Evolutionary conservation across 2,329 filamentous ascomycete genomes (phyloP).

Genomic region (Fusarium staphyleae): DNA sequence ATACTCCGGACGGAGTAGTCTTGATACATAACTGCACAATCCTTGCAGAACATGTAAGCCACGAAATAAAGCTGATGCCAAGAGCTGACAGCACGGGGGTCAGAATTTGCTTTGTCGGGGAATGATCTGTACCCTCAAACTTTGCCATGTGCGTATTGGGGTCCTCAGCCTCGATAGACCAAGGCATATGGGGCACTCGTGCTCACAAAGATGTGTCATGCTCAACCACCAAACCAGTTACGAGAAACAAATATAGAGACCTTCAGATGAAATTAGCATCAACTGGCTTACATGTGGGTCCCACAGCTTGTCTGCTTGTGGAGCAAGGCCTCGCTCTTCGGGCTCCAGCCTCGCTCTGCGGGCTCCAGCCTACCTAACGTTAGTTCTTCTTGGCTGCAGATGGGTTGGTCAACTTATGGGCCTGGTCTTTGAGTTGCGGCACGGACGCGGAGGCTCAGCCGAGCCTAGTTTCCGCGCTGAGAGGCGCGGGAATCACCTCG

Average conservation of each 20-base stretch:
- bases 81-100: slow-evolving; percentile 1
- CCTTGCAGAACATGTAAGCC: slow-evolving; percentile 8
- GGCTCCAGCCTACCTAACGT: too few species aligned
- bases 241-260: too few species aligned
- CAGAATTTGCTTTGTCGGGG: neutral
- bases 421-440: neutral
- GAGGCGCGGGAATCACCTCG: slow-evolving; percentile 1
- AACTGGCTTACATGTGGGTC: too few species aligned
- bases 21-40: neutral
- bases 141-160: neutral
- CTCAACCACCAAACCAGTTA: too few species aligned
- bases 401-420: too few species aligned
- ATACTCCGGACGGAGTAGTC: too few species aligned
- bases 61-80: slow-evolving; percentile 10
- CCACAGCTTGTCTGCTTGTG: neutral
- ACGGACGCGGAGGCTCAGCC: neutral
- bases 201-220: too few species aligned
- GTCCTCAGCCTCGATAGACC: neutral
- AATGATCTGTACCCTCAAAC: neutral
- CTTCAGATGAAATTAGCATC: too few species aligned
- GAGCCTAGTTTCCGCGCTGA: neutral
- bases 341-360: too few species aligned
- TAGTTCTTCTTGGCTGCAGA: too few species aligned
- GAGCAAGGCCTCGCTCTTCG: neutral
- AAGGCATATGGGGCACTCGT: too few species aligned